Evolutionary conservation across 352 stramenopile genomes (phyloP).

Genomic region (Pythium aphanidermatum): DNA sequence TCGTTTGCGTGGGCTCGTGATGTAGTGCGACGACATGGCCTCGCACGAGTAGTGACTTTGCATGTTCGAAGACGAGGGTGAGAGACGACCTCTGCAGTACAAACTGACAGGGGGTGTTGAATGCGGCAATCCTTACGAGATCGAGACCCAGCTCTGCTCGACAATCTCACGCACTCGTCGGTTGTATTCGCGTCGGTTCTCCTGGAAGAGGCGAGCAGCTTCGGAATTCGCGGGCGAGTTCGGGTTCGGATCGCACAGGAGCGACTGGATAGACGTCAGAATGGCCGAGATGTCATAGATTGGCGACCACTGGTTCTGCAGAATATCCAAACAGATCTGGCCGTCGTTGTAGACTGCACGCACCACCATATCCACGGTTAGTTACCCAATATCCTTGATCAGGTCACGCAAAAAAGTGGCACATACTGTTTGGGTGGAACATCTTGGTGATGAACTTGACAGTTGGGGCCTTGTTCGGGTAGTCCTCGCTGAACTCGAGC

Average conservation of each 20-base stretch:
- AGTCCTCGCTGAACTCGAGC: slow-evolving; percentile 99
- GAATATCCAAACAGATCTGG: slow-evolving; percentile 97
- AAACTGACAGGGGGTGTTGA: too few relatives aligned
- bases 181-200: slow-evolving; percentile 99
- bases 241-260: slow-evolving; percentile 99
- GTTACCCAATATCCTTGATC: not conserved
- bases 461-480: slow-evolving; percentile 98
- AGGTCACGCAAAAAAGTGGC: not conserved
- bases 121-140: too few relatives aligned
- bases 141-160: slow-evolving; percentile 95
- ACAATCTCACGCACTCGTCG: slow-evolving; percentile 98
- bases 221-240: slow-evolving; percentile 99
- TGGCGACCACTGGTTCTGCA: slow-evolving; percentile 99
- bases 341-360: slow-evolving; percentile 84
- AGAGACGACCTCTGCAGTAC: too few relatives aligned
- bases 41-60: too few relatives aligned
- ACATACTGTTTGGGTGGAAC: slow-evolving; percentile 98
- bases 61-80: too few relatives aligned
- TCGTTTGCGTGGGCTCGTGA: too few relatives aligned
- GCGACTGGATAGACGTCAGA: slow-evolving; percentile 98
- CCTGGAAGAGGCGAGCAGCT: slow-evolving; percentile 95
- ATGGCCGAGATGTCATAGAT: slow-evolving; percentile 99
- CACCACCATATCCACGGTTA: slow-evolving; percentile 1
- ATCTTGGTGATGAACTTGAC: slow-evolving; percentile 99
- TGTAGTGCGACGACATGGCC: too few relatives aligned